Evolutionary conservation across 2,329 filamentous ascomycete genomes (phyloP).

Genomic region (Orbilia oligospora): DNA sequence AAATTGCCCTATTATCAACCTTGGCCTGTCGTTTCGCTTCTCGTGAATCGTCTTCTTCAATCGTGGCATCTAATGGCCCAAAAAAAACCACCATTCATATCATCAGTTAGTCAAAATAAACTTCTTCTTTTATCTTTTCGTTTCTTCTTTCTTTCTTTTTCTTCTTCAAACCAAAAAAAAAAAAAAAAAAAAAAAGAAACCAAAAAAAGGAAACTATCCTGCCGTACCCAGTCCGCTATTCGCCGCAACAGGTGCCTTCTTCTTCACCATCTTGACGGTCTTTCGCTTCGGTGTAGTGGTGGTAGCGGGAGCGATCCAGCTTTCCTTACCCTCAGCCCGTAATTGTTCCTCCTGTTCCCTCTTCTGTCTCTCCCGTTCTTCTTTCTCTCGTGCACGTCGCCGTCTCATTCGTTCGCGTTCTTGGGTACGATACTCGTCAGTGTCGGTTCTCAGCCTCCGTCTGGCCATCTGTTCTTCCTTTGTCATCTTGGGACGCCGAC

Average conservation of each 20-base stretch:
- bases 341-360: constrained; percentile 56
- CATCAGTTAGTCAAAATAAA: constrained; percentile 20
- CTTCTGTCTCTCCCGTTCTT: constrained; percentile 44
- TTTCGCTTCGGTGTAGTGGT: constrained; percentile 51
- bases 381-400: constrained; percentile 52
- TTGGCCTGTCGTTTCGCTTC: constrained; percentile 55
- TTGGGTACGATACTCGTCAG: constrained; percentile 58
- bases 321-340: constrained; percentile 60
- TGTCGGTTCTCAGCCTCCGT: constrained; percentile 52
- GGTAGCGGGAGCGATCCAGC: constrained; percentile 55
- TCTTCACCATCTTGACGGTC: constrained; percentile 58
- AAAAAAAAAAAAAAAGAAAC: no score
- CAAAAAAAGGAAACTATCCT: constrained; percentile 16
- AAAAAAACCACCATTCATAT: background rate
- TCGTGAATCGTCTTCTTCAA: constrained; percentile 50
- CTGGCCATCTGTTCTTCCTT: constrained; percentile 59
- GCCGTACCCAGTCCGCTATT: constrained; percentile 58
- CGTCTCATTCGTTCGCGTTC: constrained; percentile 58
- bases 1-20: constrained; percentile 46
- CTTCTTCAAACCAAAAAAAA: no score
- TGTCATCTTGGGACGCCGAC: constrained; percentile 55
- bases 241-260: constrained; percentile 57
- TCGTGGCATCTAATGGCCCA: constrained; percentile 2
- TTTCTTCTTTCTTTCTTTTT: background rate
- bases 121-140: no score